phyloP scores from a whole-genome alignment of 495 filamentous ascomycete species.

The Podospora pseudocomata region DNA sequence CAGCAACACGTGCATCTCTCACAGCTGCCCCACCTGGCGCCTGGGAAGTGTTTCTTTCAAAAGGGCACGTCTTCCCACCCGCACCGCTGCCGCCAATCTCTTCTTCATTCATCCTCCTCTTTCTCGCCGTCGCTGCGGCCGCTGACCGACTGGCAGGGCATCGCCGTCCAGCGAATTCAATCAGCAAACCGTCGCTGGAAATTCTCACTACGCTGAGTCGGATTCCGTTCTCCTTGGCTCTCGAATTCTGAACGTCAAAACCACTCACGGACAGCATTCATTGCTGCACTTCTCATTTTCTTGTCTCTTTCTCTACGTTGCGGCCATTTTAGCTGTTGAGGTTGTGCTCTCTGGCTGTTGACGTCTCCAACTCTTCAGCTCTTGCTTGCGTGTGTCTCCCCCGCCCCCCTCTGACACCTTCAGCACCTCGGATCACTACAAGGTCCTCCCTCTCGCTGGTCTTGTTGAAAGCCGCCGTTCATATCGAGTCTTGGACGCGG shows the following conservation, averaged over 20 bases:
- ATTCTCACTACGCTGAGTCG: neutral
- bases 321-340: neutral
- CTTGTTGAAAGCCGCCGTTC: slow-evolving; percentile 5
- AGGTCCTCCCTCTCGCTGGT: neutral
- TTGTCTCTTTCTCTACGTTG: neutral
- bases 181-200: neutral
- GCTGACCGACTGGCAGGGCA: neutral
- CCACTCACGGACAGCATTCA: neutral
- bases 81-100: slow-evolving; percentile 10
- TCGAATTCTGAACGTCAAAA: slow-evolving; percentile 7
- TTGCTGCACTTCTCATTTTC: neutral
- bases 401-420: neutral
- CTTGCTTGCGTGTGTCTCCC: neutral
- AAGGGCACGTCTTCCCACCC: slow-evolving; percentile 28
- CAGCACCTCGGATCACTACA: neutral
- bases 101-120: slow-evolving; percentile 16
- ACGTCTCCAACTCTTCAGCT: neutral
- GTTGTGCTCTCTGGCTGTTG: too few relatives aligned
- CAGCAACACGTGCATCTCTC: slow-evolving; percentile 7
- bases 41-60: slow-evolving; percentile 27
- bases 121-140: neutral
- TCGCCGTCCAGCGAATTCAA: neutral
- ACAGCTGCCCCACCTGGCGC: slow-evolving; percentile 19
- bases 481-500: slow-evolving; percentile 2
- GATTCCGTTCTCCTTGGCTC: slow-evolving; percentile 7